Base-by-base conservation (phyloP, 805 yeast genomes). In the Hanseniaspora nectarophila region DNA sequence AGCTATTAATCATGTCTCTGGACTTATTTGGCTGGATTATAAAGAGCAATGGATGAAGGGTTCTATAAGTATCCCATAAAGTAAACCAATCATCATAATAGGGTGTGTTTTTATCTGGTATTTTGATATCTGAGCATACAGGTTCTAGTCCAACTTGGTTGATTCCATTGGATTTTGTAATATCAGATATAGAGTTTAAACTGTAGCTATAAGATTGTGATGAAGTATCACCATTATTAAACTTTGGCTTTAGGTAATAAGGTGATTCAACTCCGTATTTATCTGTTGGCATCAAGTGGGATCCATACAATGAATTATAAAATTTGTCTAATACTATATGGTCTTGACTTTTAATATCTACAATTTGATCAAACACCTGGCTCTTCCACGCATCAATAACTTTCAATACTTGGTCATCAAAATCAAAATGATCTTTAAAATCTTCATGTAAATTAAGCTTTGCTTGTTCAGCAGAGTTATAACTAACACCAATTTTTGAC, bases 1-100 rank as follows among this genome's bases (percentile, higher is more conserved):
- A 57, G 2, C 63, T 49, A 37, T 67, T 56, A 4, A 66, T 54
- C 54, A 68, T 56, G 24, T 65, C 70, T 9, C 63, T 54, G 21
- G 62, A 63, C 29, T 62, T 55, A 7, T 52, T 49, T n/a, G 66
- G 65, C 45, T 60, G 58, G 20, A 67, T 49, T n/a, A 65, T 60
- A 45, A 64, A 61, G 44, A 62, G 54, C 20, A 66, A 54, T 45
- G 73, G 68, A 55, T 67, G 61, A 35, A 67, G 55, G 29, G 65
- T 58, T 53, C 74, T 42, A 63, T 70, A 65, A 18, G 70, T 60
- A 59, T 71, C 67, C 73, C 72, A 62, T 44, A 69, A 59, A 50
- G 73, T 61, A 55, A 63, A 61, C 67, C 69, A 61, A 46, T 69
- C 67, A 59, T 67, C 70, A 52, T 66, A 66, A 50, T 67, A 67